Conservation (phyloP, 164 flowering plant genomes). For the Berberis thunbergii region DNA sequence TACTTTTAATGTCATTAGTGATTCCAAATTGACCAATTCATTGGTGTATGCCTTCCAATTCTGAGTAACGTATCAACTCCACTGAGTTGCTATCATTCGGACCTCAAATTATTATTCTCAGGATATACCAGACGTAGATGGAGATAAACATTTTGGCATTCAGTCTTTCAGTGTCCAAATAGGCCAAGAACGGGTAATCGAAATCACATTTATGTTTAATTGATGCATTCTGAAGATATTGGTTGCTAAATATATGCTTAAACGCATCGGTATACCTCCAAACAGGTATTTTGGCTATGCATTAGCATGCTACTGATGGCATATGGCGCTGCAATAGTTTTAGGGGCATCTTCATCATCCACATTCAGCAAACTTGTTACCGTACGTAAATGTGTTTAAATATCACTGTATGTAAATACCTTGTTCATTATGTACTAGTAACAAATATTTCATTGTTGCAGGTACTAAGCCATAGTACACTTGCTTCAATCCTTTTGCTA, state of each 20-base stretch:
- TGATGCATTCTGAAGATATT: not conserved
- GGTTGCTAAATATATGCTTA: too few species aligned
- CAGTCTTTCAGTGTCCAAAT: slow-evolving; percentile 38
- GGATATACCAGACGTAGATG: slow-evolving; percentile 58
- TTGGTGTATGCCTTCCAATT: too few species aligned
- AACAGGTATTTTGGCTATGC: slow-evolving; percentile 51
- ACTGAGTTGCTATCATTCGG: not conserved
- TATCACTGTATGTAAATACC: not conserved
- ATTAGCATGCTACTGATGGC: slow-evolving; percentile 30
- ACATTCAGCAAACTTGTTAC: slow-evolving; percentile 25
- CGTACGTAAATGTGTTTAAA: slow-evolving; percentile 17
- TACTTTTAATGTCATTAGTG: too few species aligned
- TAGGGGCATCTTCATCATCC: slow-evolving; percentile 34
- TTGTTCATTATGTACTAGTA: not conserved
- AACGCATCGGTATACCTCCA: not conserved
- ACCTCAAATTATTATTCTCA: slow-evolving; percentile 7
- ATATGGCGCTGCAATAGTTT: slow-evolving; percentile 33
- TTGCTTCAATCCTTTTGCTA: slow-evolving; percentile 31
- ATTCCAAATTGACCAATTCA: too few species aligned
- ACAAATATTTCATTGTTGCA: slow-evolving; percentile 3
- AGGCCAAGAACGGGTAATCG: slow-evolving; percentile 34
- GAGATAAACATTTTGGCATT: slow-evolving; percentile 46
- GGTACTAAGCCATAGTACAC: slow-evolving; percentile 32
- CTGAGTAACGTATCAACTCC: too few species aligned
- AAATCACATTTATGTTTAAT: not conserved